Percentiles rank a stretch among this genome's conserved stretches.
Evolutionary conservation across 306 rosid species (phyloP).

Genomic region (Leucaena leucocephala): DNA sequence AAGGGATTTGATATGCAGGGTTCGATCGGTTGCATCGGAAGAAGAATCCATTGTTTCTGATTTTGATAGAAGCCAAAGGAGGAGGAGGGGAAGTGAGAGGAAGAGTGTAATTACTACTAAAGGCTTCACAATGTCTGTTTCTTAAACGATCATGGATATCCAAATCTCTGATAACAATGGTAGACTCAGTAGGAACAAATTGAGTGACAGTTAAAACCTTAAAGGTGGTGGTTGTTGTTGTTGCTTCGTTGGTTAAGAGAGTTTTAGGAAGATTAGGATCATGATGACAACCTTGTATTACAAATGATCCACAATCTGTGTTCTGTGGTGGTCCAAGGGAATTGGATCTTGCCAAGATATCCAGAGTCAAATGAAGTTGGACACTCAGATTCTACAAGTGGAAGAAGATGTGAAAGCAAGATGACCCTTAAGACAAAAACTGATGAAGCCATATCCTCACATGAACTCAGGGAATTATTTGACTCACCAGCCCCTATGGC

Average conservation of each 20-base stretch:
- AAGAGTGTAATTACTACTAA: slow-evolving; percentile 29
- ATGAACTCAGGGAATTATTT: slow-evolving; percentile 1
- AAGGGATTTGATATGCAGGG: neutral
- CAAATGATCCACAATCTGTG: slow-evolving; percentile 42
- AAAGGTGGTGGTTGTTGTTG: neutral
- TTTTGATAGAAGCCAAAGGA: slow-evolving; percentile 10
- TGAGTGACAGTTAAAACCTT: accelerated
- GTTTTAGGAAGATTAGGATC: neutral
- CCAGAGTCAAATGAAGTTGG: slow-evolving; percentile 38
- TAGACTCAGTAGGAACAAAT: neutral
- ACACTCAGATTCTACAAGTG: slow-evolving; percentile 15
- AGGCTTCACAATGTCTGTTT: slow-evolving; percentile 34
- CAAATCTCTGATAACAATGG: slow-evolving; percentile 27
- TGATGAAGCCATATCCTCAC: slow-evolving; percentile 15
- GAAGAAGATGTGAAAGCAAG: slow-evolving; percentile 22
- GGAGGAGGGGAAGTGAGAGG: slow-evolving; percentile 1
- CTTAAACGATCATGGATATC: neutral
- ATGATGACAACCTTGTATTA: slow-evolving; percentile 28
- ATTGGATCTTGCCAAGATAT: slow-evolving; percentile 26
- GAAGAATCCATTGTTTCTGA: neutral
- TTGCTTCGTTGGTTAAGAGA: slow-evolving; percentile 26
- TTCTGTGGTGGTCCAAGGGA: slow-evolving; percentile 37
- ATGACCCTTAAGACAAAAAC: slow-evolving; percentile 12
- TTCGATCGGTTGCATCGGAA: slow-evolving; percentile 35
- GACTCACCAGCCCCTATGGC: neutral